These are phyloP conservation scores for Globisporangium heterothallicum DNA, from an alignment of 352 stramenopile species.

Conservation along the genomic window DNA sequence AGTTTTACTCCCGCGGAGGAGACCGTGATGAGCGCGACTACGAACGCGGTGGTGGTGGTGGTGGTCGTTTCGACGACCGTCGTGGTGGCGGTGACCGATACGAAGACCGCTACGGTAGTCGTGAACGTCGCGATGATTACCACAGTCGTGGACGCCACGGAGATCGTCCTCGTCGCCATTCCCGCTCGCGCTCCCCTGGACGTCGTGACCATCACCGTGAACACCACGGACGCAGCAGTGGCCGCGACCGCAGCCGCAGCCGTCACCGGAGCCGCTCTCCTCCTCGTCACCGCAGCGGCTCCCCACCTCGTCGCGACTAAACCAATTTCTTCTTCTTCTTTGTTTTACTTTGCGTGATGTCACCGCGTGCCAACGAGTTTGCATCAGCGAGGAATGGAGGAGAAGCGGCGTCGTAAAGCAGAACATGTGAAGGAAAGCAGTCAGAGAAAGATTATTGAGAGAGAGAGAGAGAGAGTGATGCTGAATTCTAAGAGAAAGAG, in stretches of 20 bases:
- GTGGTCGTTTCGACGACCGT: conserved; percentile 21
- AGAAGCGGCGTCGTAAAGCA: conserved; percentile 1
- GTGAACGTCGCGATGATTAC: conserved; percentile 22
- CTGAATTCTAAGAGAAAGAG: conserved; percentile 10
- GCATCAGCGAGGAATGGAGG: neutral
- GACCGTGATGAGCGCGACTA: conserved; percentile 14
- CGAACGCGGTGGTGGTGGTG: conserved; percentile 9
- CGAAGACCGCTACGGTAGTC: conserved; percentile 17
- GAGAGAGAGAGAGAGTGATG: conserved; percentile 10
- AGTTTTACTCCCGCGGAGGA: conserved; percentile 52
- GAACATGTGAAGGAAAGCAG: neutral
- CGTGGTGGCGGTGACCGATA: conserved; percentile 27
- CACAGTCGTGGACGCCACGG: conserved; percentile 26
- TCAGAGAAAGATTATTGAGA: conserved; percentile 13
- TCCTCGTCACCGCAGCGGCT: conserved; percentile 36
- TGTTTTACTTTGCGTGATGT: conserved; percentile 1
- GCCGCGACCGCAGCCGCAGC: conserved; percentile 25
- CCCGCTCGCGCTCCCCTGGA: conserved; percentile 38
- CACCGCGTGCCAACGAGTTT: neutral
- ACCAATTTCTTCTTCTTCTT: neutral
- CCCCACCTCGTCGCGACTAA: conserved; percentile 52
- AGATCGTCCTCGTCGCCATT: conserved; percentile 19
- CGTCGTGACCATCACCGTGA: conserved; percentile 19
- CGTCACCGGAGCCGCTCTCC: conserved; percentile 41
- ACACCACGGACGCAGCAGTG: conserved; percentile 12